Percentiles rank a stretch among this genome's conserved stretches.
Evolutionary conservation across 495 filamentous ascomycete species (phyloP).

Genomic region (Tuber melanosporum): DNA sequence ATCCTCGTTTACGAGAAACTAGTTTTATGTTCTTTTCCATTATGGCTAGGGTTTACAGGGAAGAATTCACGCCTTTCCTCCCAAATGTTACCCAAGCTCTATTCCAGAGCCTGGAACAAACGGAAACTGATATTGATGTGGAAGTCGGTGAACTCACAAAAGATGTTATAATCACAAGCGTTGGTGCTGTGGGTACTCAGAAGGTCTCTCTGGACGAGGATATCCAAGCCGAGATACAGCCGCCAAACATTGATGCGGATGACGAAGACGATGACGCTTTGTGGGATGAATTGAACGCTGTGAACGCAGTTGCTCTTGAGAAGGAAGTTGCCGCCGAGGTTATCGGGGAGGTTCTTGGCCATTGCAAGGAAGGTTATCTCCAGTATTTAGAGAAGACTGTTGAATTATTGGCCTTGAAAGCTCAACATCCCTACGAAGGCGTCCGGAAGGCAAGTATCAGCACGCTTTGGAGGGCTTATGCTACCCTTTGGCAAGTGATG

Average conservation of each 20-base stretch:
- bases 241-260: constrained; percentile 58
- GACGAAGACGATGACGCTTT: constrained; percentile 50
- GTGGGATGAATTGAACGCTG: constrained; percentile 53
- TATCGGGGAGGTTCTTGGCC: constrained; percentile 80
- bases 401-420: constrained; percentile 67
- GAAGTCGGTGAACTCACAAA: constrained; percentile 69
- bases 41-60: constrained; percentile 87
- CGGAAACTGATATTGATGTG: constrained; percentile 79
- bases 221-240: constrained; percentile 52
- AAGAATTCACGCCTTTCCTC: constrained; percentile 82
- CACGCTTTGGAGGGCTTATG: constrained; percentile 88
- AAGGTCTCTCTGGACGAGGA: constrained; percentile 52
- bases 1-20: constrained; percentile 84
- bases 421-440: constrained; percentile 86
- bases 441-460: constrained; percentile 83
- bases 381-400: constrained; percentile 90
- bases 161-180: constrained; percentile 76
- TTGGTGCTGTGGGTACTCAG: constrained; percentile 54
- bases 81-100: constrained; percentile 77
- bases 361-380: constrained; percentile 67
- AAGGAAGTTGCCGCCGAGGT: constrained; percentile 97
- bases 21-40: constrained; percentile 95
- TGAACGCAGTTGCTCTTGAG: constrained; percentile 83
- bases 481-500: constrained; percentile 78
- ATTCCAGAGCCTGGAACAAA: constrained; percentile 76